Conservation (phyloP, 129 eudicot genomes). For the Flaveria bidentis region DNA sequence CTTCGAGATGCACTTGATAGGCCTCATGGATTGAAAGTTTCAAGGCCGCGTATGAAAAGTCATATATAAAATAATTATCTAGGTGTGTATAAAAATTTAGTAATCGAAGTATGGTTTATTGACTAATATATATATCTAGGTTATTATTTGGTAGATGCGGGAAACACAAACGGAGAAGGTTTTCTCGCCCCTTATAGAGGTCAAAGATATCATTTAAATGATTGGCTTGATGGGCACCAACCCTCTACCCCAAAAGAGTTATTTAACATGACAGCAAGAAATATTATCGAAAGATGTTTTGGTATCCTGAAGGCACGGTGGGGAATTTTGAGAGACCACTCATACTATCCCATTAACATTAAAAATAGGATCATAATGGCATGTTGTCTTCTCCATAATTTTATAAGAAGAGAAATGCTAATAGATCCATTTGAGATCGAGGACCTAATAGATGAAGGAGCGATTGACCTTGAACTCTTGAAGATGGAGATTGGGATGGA, state of each 20-base stretch:
- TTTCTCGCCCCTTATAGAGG: neutral
- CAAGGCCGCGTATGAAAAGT: neutral
- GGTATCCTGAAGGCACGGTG: neutral
- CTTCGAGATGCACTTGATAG: neutral
- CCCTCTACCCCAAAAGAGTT: neutral
- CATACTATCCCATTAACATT: neutral
- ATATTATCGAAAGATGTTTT: neutral
- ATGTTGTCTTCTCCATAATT: constrained; percentile 4
- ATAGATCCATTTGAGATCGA: neutral
- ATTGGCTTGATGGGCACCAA: neutral
- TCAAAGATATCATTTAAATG: neutral
- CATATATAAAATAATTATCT: neutral
- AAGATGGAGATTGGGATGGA: too few species aligned
- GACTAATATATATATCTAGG: neutral
- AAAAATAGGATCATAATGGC: neutral
- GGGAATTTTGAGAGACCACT: neutral
- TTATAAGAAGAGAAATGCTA: constrained; percentile 1
- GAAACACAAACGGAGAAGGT: neutral
- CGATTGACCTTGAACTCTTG: too few species aligned
- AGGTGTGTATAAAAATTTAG: neutral
- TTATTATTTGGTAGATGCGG: constrained; percentile 8
- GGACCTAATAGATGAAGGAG: neutral
- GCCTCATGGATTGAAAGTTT: neutral
- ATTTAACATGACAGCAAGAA: neutral
- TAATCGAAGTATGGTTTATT: neutral